Evolutionary conservation across 2,329 filamentous ascomycete species (phyloP), one percentile per base, ranked within the genome.

Genomic region (Coleophoma crateriformis): DNA sequence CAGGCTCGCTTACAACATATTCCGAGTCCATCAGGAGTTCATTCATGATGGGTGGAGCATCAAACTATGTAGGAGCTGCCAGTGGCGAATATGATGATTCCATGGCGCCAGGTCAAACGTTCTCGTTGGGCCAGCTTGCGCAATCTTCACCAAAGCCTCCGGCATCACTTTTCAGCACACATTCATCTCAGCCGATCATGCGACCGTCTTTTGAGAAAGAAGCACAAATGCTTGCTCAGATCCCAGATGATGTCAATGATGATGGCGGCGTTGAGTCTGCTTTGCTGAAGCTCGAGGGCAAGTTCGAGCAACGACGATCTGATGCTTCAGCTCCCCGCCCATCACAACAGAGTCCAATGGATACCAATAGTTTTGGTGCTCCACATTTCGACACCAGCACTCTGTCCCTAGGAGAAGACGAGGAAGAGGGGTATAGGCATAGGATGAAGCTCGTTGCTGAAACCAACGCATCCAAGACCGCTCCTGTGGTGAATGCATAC

Each of bases 261-360:
- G 88, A 95, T 62, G 90, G 90, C 7, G 92, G 92, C 12, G 84
- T 97, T 22, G 94, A 97, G 63, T 90, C 91, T n/a, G 89, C 94
- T 0, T 68, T 99, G 46, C 70, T 91, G 59, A 99, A 97, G 62
- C 76, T 99, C 0, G 94, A 99, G 70, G 94, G 94, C 10, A 92
- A 82, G 58, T 94, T 85, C 58, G 78, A 85, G 63, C 83, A 77
- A 58, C 80, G 66, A 37, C 57, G 56, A 14, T 63, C 63, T 19
- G 56, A 64, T 45, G 41, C 50, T 13, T 63, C 60, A 13, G 42
- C 34, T 10, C 47, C 52, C 15, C 47, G 49, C 37, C 46, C 53
- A 20, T 17, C 46, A 22, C 55, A 43, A 5, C 50, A 48, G 15
- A 20, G 51, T 27, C 47, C 50, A 22, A 52, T 43, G 13, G 49